Base-by-base conservation (phyloP, 1,284 basidiomycete genomes). In the Rhodotorula sp. region DNA sequence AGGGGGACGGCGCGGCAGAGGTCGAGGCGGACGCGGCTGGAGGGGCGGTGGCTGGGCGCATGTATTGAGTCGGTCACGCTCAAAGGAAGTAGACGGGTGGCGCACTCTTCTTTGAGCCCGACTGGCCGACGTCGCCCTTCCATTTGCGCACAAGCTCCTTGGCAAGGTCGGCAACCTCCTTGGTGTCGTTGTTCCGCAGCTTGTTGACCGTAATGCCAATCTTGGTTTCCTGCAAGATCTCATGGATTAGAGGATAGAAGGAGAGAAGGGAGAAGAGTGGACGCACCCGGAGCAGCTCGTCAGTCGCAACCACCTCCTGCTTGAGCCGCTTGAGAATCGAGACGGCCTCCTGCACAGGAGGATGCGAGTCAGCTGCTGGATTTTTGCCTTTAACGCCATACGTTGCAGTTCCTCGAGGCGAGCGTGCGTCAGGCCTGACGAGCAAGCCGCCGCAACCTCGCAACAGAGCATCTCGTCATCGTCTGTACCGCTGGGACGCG, bases 151-250 rank as follows among this genome's bases (percentile, higher is more conserved):
- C 95, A 48, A 98, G 86, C 77, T 94, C 93, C 81, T 97, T 97
- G 22, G 96, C 92, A 7, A 93, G 84, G 69, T 92, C 89, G 5
- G 91, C 82, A 6, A 98, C 88, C 32, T 87, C 86, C 78, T 90
- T 90, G n/a, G 55, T 37, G 22, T 69, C 50, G 62, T 72, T 74
- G 51, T 61, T 66, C 58, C 95, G 88, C 37, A 97, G 85, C 83
- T 97, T 97, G 62, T 94, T 94, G 5, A 98, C 91, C 0, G 93
- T 91, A 21, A 97, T 85, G 70, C 95, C 95, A 8, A 91, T 92
- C 83, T 92, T 94, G 79, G 92, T 94, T 81, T 92, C 91, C 91
- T 92, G 79, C 46, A 3, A 39, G 41, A 17, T 21, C 25, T 9
- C 3, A 34, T 32, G 46, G 19, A 5, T 22, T 19, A 15, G 39